Evolutionary conservation across 2,329 filamentous ascomycete genomes (phyloP).

Genomic region (Ophiognomonia clavigignenti-juglandacearum): DNA sequence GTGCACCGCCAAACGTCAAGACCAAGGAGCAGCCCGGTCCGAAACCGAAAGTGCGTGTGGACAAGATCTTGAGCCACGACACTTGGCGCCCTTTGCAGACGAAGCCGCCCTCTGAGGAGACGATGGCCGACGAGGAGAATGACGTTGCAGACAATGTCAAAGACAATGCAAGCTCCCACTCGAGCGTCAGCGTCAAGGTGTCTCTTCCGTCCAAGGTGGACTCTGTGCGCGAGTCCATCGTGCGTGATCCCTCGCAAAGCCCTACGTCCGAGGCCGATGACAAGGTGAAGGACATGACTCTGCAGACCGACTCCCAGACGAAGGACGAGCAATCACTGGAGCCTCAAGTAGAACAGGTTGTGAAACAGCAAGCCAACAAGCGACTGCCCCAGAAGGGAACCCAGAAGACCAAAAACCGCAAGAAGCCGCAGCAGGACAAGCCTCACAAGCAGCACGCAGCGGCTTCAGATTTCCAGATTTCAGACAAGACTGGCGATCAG

Average conservation of each 20-base stretch:
- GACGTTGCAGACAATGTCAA: not conserved
- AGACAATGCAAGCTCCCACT: constrained; percentile 3
- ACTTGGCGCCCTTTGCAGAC: constrained; percentile 6
- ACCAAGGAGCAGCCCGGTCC: not conserved
- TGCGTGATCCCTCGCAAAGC: constrained; percentile 1
- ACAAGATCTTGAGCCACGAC: not conserved
- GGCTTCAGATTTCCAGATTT: too few relatives aligned
- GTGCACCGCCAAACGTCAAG: not conserved
- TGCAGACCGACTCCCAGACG: not conserved
- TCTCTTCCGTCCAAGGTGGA: constrained; percentile 4
- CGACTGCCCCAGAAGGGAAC: not conserved
- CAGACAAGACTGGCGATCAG: not conserved
- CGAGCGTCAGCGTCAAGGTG: constrained; percentile 4
- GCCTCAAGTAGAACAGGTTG: not conserved
- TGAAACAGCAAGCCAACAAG: not conserved
- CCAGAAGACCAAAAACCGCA: not conserved
- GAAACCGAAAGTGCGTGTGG: not conserved
- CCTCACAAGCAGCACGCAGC: not conserved
- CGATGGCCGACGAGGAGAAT: constrained; percentile 1
- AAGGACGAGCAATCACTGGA: not conserved
- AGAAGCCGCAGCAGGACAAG: not conserved
- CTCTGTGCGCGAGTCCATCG: not conserved
- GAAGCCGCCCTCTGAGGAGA: constrained; percentile 11
- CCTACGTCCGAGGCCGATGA: not conserved
- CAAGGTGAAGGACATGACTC: not conserved